Evolutionary conservation across 2,329 filamentous ascomycete genomes (phyloP).

Genomic region (Pseudogymnoascus pannorum): DNA sequence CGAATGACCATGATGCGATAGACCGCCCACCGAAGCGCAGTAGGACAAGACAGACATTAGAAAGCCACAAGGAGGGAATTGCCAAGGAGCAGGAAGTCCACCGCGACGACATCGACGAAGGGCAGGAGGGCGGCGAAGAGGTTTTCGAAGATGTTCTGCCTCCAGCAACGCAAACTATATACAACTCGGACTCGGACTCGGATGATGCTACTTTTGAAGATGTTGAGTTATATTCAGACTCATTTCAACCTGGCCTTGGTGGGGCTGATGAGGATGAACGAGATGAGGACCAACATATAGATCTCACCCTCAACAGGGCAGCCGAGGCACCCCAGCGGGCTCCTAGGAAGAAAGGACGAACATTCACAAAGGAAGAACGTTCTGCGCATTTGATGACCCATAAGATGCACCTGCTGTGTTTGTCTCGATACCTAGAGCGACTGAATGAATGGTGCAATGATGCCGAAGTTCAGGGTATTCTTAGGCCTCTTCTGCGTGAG

Average conservation of each 20-base stretch:
- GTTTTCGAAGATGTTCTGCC: slow-evolving; percentile 26
- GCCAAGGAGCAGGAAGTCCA: slow-evolving; percentile 11
- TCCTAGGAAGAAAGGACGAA: slow-evolving; percentile 28
- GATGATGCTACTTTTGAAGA: slow-evolving; percentile 12
- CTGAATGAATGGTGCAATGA: slow-evolving; percentile 91
- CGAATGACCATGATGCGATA: slow-evolving; percentile 24
- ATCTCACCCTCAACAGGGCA: slow-evolving; percentile 29
- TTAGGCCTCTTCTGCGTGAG: slow-evolving; percentile 58
- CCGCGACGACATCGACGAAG: slow-evolving; percentile 22
- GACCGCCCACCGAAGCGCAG: slow-evolving; percentile 32
- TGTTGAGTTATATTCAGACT: slow-evolving; percentile 16
- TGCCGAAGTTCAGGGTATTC: slow-evolving; percentile 53
- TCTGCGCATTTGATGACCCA: slow-evolving; percentile 65
- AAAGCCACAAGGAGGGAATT: slow-evolving; percentile 12
- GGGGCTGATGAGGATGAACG: slow-evolving; percentile 24
- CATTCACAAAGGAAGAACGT: slow-evolving; percentile 47
- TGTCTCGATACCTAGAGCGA: slow-evolving; percentile 68
- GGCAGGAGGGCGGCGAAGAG: slow-evolving; percentile 15
- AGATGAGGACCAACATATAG: slow-evolving; percentile 22
- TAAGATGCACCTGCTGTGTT: slow-evolving; percentile 75
- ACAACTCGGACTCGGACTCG: slow-evolving; percentile 18
- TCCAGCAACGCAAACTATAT: slow-evolving; percentile 19
- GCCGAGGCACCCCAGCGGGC: slow-evolving; percentile 18
- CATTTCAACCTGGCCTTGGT: slow-evolving; percentile 18
- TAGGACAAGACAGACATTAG: slow-evolving; percentile 19